Base-by-base conservation (phyloP, 2,329 filamentous ascomycete genomes). In the Aspergillus fumigatiaffinis region DNA sequence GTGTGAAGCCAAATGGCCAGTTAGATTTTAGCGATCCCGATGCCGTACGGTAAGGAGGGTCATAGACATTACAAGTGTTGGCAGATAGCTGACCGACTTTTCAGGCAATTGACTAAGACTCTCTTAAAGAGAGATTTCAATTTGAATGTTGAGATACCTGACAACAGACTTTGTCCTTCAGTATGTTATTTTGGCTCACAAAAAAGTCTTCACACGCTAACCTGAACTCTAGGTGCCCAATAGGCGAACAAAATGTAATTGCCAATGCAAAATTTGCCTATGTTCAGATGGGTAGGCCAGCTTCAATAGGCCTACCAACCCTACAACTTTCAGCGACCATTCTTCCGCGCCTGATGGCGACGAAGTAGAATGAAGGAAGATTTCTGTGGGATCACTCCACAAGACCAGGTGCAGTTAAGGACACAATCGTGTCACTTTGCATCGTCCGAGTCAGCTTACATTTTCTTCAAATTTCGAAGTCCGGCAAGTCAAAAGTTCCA, bases 121-220 rank as follows among this genome's bases (percentile, higher is more conserved):
- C 80, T 97, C 1, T 79, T 97, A n/a, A 84, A 84, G 58, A 75
- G 83, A 14, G 88, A 97, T 72, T 97, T 97, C 72, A 82, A 80
- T 10, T 75, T 97, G 9, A 68, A 78, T 0, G 76, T 97, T 14
- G 80, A 87, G 5, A 79, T 97, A 1, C 92, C 92, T 0, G 76
- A 83, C 26, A 87, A 96, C 71, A 82, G 93, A 23, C 80, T 99
- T 0, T 97, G 93, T 69, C 94, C 93, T 12, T 91, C 92, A 1
- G 89, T 96, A 70, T 66, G 79, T 52, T 28, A 21, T 28, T 21
- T 46, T 3, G 8, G 3, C 9, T 35, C 29, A 4, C 51, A 26
- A 23, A 7, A 58, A 23, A 3, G 21, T 5, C 14, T 42, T 21
- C 23, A 26, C 23, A 14, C 21, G n/a, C 58, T 63, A 58, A 61